Evolutionary conservation across 2,329 filamentous ascomycete species (phyloP).

Genomic region (Akanthomyces muscarius): DNA sequence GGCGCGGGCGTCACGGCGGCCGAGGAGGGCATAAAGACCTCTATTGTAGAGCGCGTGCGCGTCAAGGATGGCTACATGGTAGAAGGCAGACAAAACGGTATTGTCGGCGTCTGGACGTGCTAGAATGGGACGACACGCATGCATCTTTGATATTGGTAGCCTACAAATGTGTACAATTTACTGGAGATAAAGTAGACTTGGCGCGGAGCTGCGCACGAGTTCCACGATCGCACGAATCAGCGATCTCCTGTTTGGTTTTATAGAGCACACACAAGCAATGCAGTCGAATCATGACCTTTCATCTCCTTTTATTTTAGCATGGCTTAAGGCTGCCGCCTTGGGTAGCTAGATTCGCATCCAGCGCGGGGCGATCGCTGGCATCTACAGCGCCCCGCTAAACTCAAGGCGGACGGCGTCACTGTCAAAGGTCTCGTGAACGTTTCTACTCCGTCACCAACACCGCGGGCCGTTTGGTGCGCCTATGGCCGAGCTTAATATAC

Average conservation of each 20-base stretch:
- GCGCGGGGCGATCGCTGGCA: conserved; percentile 7
- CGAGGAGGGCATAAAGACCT: conserved; percentile 59
- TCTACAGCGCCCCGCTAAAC: conserved; percentile 10
- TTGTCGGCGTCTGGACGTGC: conserved; percentile 87
- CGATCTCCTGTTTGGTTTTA: background rate
- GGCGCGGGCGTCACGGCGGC: conserved; percentile 73
- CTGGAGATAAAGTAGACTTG: background rate
- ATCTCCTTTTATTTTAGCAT: too few relatives aligned
- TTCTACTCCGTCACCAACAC: background rate
- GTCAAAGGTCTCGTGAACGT: conserved; percentile 3
- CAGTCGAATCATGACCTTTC: background rate
- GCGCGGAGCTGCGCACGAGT: background rate
- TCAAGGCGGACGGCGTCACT: background rate
- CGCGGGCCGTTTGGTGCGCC: conserved; percentile 13
- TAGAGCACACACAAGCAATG: background rate
- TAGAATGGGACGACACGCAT: conserved; percentile 25
- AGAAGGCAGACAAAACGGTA: conserved; percentile 82
- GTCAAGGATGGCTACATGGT: conserved; percentile 92
- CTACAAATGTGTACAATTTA: conserved; percentile 15
- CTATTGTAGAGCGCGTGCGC: conserved; percentile 77
- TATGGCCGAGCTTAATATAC: background rate
- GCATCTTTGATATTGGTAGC: background rate
- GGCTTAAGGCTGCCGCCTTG: background rate
- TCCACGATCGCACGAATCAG: background rate
- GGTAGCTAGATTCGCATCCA: background rate